Evolutionary conservation across 2,329 filamentous ascomycete species (phyloP).

Genomic region (Hypoxylon sp.): DNA sequence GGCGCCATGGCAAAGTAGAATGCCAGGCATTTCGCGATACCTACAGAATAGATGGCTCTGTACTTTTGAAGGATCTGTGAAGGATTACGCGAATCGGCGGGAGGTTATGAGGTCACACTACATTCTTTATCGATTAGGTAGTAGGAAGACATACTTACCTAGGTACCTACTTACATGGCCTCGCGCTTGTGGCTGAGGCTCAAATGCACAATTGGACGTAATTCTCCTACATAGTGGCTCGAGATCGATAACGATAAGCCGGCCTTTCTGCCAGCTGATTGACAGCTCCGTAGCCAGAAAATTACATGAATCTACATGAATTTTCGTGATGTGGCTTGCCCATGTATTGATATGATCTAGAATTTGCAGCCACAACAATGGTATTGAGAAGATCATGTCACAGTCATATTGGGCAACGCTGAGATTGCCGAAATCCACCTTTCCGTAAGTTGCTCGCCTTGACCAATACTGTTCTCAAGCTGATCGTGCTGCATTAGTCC

Average conservation of each 20-base stretch:
- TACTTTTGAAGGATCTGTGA: conserved; percentile 2
- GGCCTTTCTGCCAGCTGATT: not conserved
- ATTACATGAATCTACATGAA: too few species aligned
- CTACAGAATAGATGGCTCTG: conserved; percentile 3
- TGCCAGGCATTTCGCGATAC: conserved; percentile 35
- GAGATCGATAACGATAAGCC: conserved; percentile 17
- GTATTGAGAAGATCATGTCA: conserved; percentile 53
- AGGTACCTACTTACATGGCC: not conserved
- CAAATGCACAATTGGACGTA: too few species aligned
- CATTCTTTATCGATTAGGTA: conserved; percentile 29
- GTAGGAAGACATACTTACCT: not conserved
- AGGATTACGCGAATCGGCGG: not conserved
- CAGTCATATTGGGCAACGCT: conserved; percentile 81
- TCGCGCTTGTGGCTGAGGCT: conserved; percentile 23
- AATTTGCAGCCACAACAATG: conserved; percentile 38
- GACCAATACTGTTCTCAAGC: conserved; percentile 22
- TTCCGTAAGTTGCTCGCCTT: conserved; percentile 67
- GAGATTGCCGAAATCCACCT: conserved; percentile 79
- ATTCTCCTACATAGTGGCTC: not conserved
- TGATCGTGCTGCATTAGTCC: conserved; percentile 56
- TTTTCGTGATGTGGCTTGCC: conserved; percentile 21
- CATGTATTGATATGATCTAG: conserved; percentile 7
- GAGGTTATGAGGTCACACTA: conserved; percentile 37
- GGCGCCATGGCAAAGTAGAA: conserved; percentile 75
- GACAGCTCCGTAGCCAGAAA: conserved; percentile 3